phyloP scores from a whole-genome alignment of 2,329 filamentous ascomycete genomes.

The Akanthomyces uredinophilus region DNA sequence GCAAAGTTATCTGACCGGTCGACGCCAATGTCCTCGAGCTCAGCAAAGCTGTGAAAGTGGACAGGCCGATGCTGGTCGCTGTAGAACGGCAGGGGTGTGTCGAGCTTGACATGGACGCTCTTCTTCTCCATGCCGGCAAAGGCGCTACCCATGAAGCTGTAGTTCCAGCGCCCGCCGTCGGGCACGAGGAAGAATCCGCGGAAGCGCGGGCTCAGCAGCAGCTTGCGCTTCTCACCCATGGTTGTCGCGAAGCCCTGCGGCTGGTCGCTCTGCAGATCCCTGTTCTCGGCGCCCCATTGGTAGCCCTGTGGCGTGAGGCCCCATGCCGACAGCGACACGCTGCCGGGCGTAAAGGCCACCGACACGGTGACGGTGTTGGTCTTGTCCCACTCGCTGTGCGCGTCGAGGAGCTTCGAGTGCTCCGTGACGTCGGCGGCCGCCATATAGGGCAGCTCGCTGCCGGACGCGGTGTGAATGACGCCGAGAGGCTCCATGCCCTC shows the following conservation, averaged over 20 bases:
- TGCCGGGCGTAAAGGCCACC: slow-evolving; percentile 93
- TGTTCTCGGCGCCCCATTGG: slow-evolving; percentile 96
- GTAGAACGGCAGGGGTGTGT: slow-evolving; percentile 87
- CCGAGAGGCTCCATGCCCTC: slow-evolving; percentile 83
- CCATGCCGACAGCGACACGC: slow-evolving; percentile 92
- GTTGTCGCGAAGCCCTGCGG: slow-evolving; percentile 86
- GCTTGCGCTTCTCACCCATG: slow-evolving; percentile 93
- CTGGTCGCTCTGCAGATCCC: slow-evolving; percentile 85
- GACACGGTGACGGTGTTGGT: slow-evolving; percentile 92
- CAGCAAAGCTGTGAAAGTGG: slow-evolving; percentile 96
- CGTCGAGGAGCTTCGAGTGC: slow-evolving; percentile 83
- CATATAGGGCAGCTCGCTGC: slow-evolving; percentile 96
- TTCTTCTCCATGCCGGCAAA: slow-evolving; percentile 90
- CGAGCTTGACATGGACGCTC: slow-evolving; percentile 84
- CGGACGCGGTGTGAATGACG: slow-evolving; percentile 90
- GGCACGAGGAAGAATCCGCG: slow-evolving; percentile 95
- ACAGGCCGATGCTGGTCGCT: slow-evolving; percentile 85
- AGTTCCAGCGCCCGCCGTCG: slow-evolving; percentile 89
- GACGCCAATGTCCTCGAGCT: slow-evolving; percentile 95
- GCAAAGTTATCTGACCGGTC: slow-evolving; percentile 92
- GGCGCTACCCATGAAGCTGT: slow-evolving; percentile 91
- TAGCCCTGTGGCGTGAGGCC: slow-evolving; percentile 86
- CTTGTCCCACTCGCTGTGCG: slow-evolving; percentile 61
- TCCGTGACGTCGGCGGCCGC: slow-evolving; percentile 90
- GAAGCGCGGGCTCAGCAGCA: slow-evolving; percentile 88